A percentile compares a stretch with the other conserved stretches of the same genome.
Conservation (phyloP, 2,329 filamentous ascomycete species). For the Periconia sp. region DNA sequence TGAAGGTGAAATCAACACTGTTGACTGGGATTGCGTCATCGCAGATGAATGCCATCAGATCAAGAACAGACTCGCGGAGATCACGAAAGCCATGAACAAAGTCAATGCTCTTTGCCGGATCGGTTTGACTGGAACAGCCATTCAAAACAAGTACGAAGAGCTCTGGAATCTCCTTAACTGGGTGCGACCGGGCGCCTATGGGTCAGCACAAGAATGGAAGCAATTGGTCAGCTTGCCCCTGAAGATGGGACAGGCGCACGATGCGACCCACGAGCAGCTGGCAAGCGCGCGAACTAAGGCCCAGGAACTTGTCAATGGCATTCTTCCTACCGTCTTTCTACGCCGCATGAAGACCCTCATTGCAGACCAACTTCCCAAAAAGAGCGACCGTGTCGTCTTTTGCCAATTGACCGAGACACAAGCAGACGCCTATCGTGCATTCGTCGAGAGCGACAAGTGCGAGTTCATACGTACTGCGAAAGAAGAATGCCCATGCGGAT, state of each 20-base stretch:
- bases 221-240: slow-evolving; percentile 78
- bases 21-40: slow-evolving; percentile 92
- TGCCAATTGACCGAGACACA: slow-evolving; percentile 87
- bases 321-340: slow-evolving; percentile 88
- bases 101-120: slow-evolving; percentile 92
- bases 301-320: slow-evolving; percentile 81
- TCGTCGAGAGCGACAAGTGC: slow-evolving; percentile 75
- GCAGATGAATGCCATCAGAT: slow-evolving; percentile 93
- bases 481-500: slow-evolving; percentile 73
- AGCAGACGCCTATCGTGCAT: slow-evolving; percentile 79
- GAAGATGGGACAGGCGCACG: slow-evolving; percentile 87
- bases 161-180: slow-evolving; percentile 96
- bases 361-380: slow-evolving; percentile 89
- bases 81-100: slow-evolving; percentile 85
- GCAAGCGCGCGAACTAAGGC: slow-evolving; percentile 82
- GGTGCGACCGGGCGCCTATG: slow-evolving; percentile 82
- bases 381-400: slow-evolving; percentile 93
- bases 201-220: slow-evolving; percentile 76
- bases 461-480: slow-evolving; percentile 70
- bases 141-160: slow-evolving; percentile 98
- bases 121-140: slow-evolving; percentile 91
- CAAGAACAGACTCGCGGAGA: slow-evolving; percentile 79
- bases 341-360: slow-evolving; percentile 93
- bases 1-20: slow-evolving; percentile 76
- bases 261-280: slow-evolving; percentile 83